Percentiles rank a stretch among this genome's conserved stretches.
Conservation (phyloP, 1,284 basidiomycete species). For the Neonothopanus nambi region DNA sequence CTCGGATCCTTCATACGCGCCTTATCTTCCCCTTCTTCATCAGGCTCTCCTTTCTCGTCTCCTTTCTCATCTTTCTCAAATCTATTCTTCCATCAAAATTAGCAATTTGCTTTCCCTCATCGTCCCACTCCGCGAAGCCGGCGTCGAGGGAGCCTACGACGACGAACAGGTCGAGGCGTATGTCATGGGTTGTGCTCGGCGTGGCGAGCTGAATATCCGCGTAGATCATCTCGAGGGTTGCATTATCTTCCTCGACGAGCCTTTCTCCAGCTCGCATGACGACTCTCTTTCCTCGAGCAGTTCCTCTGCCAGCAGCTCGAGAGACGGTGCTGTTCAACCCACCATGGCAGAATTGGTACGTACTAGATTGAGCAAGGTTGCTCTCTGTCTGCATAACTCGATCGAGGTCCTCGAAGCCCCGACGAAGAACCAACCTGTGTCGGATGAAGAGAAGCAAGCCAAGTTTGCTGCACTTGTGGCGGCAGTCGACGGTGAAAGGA, state of each 20-base stretch:
- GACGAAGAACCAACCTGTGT: neutral
- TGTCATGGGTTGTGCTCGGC: constrained; percentile 88
- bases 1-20: constrained; percentile 51
- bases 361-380: constrained; percentile 77
- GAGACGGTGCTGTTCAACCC: constrained; percentile 54
- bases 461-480: constrained; percentile 56
- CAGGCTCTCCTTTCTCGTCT: constrained; percentile 92
- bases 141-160: constrained; percentile 58
- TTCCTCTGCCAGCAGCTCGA: no score
- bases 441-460: constrained; percentile 49
- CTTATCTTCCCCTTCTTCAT: constrained; percentile 90
- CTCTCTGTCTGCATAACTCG: constrained; percentile 72
- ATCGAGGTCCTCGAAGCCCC: constrained; percentile 48
- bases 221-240: constrained; percentile 90
- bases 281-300: neutral
- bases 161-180: constrained; percentile 87
- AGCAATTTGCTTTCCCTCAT: constrained; percentile 76
- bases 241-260: constrained; percentile 85
- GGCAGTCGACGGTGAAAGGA: constrained; percentile 72
- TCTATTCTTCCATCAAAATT: constrained; percentile 90
- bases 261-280: constrained; percentile 55
- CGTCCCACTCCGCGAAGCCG: constrained; percentile 65
- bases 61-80: constrained; percentile 92
- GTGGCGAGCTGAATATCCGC: constrained; percentile 86
- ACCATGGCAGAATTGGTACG: constrained; percentile 70